Percentiles rank a stretch among this genome's conserved stretches.
Evolutionary conservation across 805 yeast genomes (phyloP).

Genomic region (Wickerhamomyces mucosus): DNA sequence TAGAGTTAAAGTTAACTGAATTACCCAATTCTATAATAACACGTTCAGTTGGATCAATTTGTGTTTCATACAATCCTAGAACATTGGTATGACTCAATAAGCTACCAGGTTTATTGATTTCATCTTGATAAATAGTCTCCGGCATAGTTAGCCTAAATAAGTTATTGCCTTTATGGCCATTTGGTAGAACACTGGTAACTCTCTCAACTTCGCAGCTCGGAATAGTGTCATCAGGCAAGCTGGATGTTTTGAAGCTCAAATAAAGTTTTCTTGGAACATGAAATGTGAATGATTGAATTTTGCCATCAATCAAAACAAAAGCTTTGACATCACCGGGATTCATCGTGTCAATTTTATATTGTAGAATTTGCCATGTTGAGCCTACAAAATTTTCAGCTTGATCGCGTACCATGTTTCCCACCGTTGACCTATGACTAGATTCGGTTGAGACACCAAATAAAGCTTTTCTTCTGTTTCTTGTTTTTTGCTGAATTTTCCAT

Average conservation of each 20-base stretch:
- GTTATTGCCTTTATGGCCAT: conserved; percentile 42
- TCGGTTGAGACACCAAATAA: conserved; percentile 64
- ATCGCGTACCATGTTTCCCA: conserved; percentile 60
- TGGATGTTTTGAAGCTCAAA: conserved; percentile 44
- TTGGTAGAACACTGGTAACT: conserved; percentile 58
- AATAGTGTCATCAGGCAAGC: conserved; percentile 32
- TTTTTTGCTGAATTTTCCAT: conserved; percentile 74
- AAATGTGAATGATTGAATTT: conserved; percentile 63
- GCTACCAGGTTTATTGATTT: conserved; percentile 47
- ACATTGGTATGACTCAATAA: conserved; percentile 53
- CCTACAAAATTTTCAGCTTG: conserved; percentile 76
- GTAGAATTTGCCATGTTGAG: conserved; percentile 79
- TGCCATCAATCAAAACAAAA: conserved; percentile 55
- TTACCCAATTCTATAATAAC: conserved; percentile 75
- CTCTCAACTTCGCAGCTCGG: conserved; percentile 47
- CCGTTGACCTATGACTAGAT: conserved; percentile 44
- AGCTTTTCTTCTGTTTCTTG: conserved; percentile 59
- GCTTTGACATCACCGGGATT: conserved; percentile 74
- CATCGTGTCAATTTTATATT: conserved; percentile 43
- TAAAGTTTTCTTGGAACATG: conserved; percentile 68
- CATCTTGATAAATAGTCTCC: conserved; percentile 50
- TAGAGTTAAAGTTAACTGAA: conserved; percentile 57
- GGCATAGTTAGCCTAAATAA: conserved; percentile 62
- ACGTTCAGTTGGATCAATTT: conserved; percentile 57
- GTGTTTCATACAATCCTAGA: conserved; percentile 67